Evolutionary conservation across 495 filamentous ascomycete species (phyloP), one percentile per base, ranked within the genome.

Genomic region (Aspergillus asperescens): DNA sequence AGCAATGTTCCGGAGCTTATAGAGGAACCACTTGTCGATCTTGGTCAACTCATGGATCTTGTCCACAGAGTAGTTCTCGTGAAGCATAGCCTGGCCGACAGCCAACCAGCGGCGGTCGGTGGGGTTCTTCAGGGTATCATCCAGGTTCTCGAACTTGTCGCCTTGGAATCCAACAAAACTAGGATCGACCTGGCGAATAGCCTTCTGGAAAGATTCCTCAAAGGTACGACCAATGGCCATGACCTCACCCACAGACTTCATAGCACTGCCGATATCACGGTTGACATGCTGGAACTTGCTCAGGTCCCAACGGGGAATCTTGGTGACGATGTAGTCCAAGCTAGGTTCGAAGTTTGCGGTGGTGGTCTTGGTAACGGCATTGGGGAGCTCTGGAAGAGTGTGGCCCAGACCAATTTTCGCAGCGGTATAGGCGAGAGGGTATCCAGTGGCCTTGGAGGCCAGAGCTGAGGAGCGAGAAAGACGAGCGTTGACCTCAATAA

Each of bases 181-280:
- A 48, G 92, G 91, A 66, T 98, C 92, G 52, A 98, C 92, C 75
- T 95, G 90, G 39, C 92, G 85, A 62, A 95, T 92, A 56, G 92
- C 92, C 73, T 98, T 98, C 70, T 98, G 92, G 68, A 98, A 92
- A n/a, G 89, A 95, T 73, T 98, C 92, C 70, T 98, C 93, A 59
- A 95, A 98, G 32, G 93, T 96, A 65, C 92, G 82, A 54, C 92
- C 92, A 69, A 98, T 98, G 45, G 92, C 93, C 92, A 98, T 98
- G 43, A 98, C 92, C 71, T 98, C 92, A 53, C 92, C 92, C 40
- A 98, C 92, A 27, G 92, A 96, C 76, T 96, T 96, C 88, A 98
- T 98, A 29, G 92, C 86, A 64, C 87, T 92, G 49, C 92, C 92
- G 68, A 98, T 98, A 67, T 95, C 89, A 45, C 92, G 85, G 76